These are phyloP conservation scores for Drosera spatulata DNA, from an alignment of 179 eudicot genomes.

Conservation along the genomic window DNA sequence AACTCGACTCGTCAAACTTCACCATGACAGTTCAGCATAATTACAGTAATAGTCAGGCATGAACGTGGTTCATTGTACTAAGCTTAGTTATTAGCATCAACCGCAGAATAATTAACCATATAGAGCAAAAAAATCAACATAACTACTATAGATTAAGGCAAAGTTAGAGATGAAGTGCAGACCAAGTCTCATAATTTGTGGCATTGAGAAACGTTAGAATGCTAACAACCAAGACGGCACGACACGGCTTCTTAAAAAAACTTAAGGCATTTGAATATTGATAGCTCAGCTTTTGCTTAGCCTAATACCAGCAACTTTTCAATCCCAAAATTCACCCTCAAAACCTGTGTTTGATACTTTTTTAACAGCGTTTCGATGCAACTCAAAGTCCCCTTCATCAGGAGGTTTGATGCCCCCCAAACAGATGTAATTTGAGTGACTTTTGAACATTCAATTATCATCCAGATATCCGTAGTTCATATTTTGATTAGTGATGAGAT, in stretches of 20 bases:
- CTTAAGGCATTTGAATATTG: neutral
- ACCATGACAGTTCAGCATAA: no score
- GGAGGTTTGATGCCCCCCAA: no score
- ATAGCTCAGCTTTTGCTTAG: neutral
- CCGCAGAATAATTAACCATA: no score
- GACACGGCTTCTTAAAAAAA: constrained; percentile 23
- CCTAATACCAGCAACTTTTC: neutral
- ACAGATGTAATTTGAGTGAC: no score
- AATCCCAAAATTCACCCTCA: constrained; percentile 1
- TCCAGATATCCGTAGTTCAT: no score
- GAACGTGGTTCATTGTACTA: neutral
- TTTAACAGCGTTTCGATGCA: no score
- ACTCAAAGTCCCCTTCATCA: no score
- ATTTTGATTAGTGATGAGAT: no score
- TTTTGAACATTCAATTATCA: no score
- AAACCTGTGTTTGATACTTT: no score
- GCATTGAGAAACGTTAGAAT: constrained; percentile 3
- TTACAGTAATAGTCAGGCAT: no score
- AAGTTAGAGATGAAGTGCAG: constrained; percentile 31
- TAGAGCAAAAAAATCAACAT: neutral
- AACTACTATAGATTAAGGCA: constrained; percentile 5
- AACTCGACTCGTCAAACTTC: no score
- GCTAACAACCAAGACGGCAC: constrained; percentile 48
- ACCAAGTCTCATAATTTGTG: constrained; percentile 27
- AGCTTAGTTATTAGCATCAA: neutral